Evolutionary conservation across 1,284 basidiomycete species (phyloP), one percentile per base, ranked within the genome.

Genomic region (Apiotrichum brassicae): DNA sequence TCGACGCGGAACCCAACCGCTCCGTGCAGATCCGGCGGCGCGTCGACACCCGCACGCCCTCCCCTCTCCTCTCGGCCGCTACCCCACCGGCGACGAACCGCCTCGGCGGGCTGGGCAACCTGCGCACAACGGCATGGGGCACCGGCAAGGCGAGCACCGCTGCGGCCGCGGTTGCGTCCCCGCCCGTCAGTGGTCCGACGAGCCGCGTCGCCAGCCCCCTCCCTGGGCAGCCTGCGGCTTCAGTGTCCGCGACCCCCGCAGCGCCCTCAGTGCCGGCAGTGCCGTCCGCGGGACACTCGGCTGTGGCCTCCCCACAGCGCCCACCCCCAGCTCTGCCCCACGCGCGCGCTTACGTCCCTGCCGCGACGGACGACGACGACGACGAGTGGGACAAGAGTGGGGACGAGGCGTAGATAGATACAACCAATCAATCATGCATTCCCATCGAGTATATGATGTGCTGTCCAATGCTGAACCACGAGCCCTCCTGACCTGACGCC

Each of bases 1-100:
- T 92, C 20, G 89, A 92, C 65, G 84, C 85, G 60, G 89, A 91
- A 60, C 89, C 89, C 0, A 78, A 86, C 63, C 77, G 63, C 48
- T 62, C 86, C 57, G 85, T 92, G 1, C 84, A 88, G 65, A 80
- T 93, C 45, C 76, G 87, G 38, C 79, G 87, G 11, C 80, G 87
- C 20, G 73, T 89, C 40, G 89, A 93, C 66, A 85, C 87, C 0
- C 81, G 87, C 19, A 74, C 87, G 3, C 88, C 89, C 0, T 68
- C 63, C 1, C 86, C 86, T 0, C 73, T 83, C 3, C 77, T 93
- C 5, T 87, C 86, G 2, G 63, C 57, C 8, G 60, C 55, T 0
- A 61, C 58, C 8, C 57, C 63, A 9, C 46, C 63, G 2, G 16
- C 45, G 4, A 30, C 44, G 6, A 50, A 60, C 18, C 48, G 60